These are phyloP conservation scores for Aspergillus felis DNA, from an alignment of 2,329 filamentous ascomycete species.

Conservation along the genomic window DNA sequence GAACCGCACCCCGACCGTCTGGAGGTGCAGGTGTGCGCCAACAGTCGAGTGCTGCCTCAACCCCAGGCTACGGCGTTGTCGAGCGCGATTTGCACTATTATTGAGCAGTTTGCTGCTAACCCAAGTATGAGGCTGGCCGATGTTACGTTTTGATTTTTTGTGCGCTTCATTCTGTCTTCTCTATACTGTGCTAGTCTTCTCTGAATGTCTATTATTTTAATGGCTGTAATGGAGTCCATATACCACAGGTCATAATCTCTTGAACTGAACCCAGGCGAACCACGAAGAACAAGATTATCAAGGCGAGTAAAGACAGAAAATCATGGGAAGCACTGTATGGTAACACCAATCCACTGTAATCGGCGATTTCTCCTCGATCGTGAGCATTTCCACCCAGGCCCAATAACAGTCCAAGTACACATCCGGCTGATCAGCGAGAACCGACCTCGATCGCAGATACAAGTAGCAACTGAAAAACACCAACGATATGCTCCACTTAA, in stretches of 20 bases:
- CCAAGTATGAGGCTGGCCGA: neutral
- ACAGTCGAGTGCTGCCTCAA: neutral
- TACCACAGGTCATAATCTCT: neutral
- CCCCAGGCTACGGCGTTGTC: neutral
- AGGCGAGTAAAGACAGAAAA: neutral
- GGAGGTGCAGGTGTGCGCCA: neutral
- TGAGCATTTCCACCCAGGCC: neutral
- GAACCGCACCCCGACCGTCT: neutral
- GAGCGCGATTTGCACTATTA: neutral
- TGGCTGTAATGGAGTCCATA: neutral
- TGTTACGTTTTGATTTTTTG: neutral
- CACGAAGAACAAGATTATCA: neutral
- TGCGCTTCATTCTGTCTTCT: neutral
- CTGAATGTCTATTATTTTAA: neutral
- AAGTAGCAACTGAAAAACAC: neutral
- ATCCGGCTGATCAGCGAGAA: neutral
- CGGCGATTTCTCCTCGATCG: neutral
- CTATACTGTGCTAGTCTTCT: neutral
- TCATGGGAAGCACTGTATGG: neutral
- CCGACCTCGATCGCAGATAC: neutral
- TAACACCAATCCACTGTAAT: neutral
- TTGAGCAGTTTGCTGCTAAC: neutral
- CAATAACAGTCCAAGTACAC: neutral
- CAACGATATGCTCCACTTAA: neutral
- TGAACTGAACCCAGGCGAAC: neutral